Base-by-base conservation (phyloP, 2,329 filamentous ascomycete species). In the Alternaria sp. region DNA sequence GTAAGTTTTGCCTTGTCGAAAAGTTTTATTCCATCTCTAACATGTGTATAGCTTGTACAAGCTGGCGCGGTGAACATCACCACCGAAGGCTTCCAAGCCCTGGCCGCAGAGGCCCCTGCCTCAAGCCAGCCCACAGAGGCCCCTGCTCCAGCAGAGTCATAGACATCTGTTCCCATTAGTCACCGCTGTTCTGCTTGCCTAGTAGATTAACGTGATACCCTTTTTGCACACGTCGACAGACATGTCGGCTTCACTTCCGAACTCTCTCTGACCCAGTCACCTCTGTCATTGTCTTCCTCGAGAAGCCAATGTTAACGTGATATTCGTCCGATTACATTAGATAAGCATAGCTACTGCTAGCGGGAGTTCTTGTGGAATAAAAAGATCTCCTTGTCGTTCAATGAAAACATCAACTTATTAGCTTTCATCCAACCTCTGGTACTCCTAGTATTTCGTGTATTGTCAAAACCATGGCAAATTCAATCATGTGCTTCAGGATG, bases 31-130 rank as follows among this genome's bases (percentile, higher is more conserved):
- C 28, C 20, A 30, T 36, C 62, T 32, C 67, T 73, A 54, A 74
- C 41, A n/a, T 22, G 30, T 1, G 1, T 54, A 14, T 34, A 80
- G 78, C 88, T 99, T 65, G 93, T 98, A 30, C 92, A 97, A 88
- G 93, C 95, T 6, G 94, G 95, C 51, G 94, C 95, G 9, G 94
- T 98, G 12, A 92, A 88, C 58, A 89, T 98, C 53, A 93, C 92
- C 0, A 80, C 95, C 12, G 91, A 97, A 66, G 92, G 91, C 5
- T 92, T 98, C 76, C 86, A 90, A 68, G 93, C 93, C 10, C 63
- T 79, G 3, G 65, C 56, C 16, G 57, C 68, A 8, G 65, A 58
- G 20, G 64, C 62, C 28, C 56, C 54, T 25, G 45, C 28, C 18
- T 36, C 48, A 10, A 30, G 40, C 12, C 32, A 57, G 34, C 48